Evolutionary conservation across 2,329 filamentous ascomycete genomes (phyloP).

Genomic region (Catunica adiposa): DNA sequence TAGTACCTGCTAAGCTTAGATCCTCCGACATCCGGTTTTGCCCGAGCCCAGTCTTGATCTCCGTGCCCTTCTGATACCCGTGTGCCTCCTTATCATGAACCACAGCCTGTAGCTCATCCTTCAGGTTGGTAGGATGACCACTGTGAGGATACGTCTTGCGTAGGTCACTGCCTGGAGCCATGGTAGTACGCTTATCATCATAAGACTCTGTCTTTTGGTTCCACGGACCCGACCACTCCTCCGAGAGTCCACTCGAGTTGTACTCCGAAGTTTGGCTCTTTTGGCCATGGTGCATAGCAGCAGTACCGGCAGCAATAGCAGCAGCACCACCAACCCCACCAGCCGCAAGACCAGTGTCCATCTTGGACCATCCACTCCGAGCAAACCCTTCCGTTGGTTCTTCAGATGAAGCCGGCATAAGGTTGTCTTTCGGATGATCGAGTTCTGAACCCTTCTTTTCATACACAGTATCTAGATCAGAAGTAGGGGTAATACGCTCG

Average conservation of each 20-base stretch:
- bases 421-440: constrained; percentile 7
- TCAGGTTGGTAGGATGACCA: background rate
- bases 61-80: background rate
- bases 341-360: background rate
- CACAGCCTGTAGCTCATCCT: constrained; percentile 12
- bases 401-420: too few relatives aligned
- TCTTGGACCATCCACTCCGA: background rate
- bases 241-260: constrained; percentile 3
- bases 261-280: background rate
- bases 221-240: constrained; percentile 14
- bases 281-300: background rate
- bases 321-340: background rate
- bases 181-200: background rate
- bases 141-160: background rate
- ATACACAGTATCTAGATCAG: background rate
- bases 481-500: background rate
- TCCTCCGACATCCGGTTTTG: background rate
- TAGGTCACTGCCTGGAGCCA: background rate
- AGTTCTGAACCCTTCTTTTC: constrained; percentile 8
- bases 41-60: constrained; percentile 4
- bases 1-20: background rate
- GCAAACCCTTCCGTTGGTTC: too few relatives aligned
- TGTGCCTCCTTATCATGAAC: constrained; percentile 11
- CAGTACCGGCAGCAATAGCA: background rate
- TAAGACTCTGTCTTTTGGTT: background rate